Evolutionary conservation across 768 basidiomycete genomes (phyloP).

Genomic region (Collybiopsis confluens): DNA sequence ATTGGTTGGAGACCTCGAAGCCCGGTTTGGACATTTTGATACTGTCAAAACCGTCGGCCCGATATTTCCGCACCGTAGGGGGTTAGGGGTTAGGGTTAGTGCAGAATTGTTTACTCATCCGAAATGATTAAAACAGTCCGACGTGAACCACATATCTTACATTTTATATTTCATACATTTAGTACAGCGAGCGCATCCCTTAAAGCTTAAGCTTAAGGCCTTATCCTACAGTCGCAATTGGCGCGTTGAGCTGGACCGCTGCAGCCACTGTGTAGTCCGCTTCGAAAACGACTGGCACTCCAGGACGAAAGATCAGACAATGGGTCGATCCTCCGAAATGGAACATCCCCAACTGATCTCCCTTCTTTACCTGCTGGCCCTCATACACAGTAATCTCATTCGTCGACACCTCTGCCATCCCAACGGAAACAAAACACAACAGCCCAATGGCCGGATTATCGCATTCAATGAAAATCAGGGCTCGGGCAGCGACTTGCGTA

Average conservation of each 20-base stretch:
- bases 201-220: too few species aligned
- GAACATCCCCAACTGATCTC: slow-evolving; percentile 59
- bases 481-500: slow-evolving; percentile 42
- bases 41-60: too few species aligned
- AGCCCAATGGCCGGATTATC: slow-evolving; percentile 49
- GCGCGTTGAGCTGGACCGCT: background rate
- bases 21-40: too few species aligned
- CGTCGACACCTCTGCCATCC: slow-evolving; percentile 64
- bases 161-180: too few species aligned
- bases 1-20: too few species aligned
- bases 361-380: slow-evolving; percentile 42
- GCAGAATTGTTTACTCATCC: too few species aligned
- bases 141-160: too few species aligned
- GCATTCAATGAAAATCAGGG: slow-evolving; percentile 51
- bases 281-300: slow-evolving; percentile 12
- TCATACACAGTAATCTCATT: slow-evolving; percentile 44
- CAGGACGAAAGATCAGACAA: slow-evolving; percentile 39
- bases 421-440: slow-evolving; percentile 49
- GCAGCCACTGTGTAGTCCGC: background rate
- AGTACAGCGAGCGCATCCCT: too few species aligned
- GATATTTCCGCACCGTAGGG: too few species aligned
- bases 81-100: too few species aligned
- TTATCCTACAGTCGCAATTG: background rate
- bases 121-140: too few species aligned
- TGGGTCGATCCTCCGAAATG: slow-evolving; percentile 61